Percentiles rank a stretch among this genome's conserved stretches.
These are phyloP conservation scores for Didymella exigua DNA, from an alignment of 2,329 filamentous ascomycete genomes.

Conservation along the genomic window DNA sequence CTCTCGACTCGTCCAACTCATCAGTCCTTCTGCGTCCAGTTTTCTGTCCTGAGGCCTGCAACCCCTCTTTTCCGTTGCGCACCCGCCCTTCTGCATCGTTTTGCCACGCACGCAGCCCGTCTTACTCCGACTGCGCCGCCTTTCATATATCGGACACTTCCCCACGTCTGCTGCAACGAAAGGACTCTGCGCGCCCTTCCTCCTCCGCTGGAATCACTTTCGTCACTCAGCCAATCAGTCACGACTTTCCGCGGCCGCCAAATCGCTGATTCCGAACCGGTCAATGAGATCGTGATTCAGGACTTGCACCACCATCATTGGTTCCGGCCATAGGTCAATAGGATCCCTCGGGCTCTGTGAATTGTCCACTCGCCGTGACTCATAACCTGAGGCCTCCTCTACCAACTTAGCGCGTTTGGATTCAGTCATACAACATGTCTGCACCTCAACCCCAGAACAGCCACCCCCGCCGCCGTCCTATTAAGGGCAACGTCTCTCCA, in stretches of 20 bases:
- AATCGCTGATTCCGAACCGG: constrained; percentile 15
- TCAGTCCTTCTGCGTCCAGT: constrained; percentile 23
- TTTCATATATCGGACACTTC: constrained; percentile 37
- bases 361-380: constrained; percentile 40
- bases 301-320: constrained; percentile 28
- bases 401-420: constrained; percentile 29
- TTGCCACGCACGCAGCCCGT: constrained; percentile 37
- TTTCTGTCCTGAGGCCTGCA: constrained; percentile 39
- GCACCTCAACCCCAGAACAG: constrained; percentile 47
- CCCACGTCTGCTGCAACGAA: constrained; percentile 28
- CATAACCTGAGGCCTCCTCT: constrained; percentile 42
- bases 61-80: constrained; percentile 25
- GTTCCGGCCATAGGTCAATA: constrained; percentile 29
- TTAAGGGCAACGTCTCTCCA: constrained; percentile 45
- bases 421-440: constrained; percentile 49
- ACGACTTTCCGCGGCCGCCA: constrained; percentile 16
- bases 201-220: constrained; percentile 20
- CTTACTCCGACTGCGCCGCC: constrained; percentile 41
- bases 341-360: constrained; percentile 33
- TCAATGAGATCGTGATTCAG: constrained; percentile 38
- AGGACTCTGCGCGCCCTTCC: constrained; percentile 40
- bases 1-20: constrained; percentile 27
- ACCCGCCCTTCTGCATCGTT: constrained; percentile 32
- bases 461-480: constrained; percentile 55
- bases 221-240: constrained; percentile 16